Percentiles rank a stretch among this genome's conserved stretches.
These are phyloP conservation scores for Aspergillus novoparasiticus DNA, from an alignment of 2,329 filamentous ascomycete genomes.

Conservation along the genomic window DNA sequence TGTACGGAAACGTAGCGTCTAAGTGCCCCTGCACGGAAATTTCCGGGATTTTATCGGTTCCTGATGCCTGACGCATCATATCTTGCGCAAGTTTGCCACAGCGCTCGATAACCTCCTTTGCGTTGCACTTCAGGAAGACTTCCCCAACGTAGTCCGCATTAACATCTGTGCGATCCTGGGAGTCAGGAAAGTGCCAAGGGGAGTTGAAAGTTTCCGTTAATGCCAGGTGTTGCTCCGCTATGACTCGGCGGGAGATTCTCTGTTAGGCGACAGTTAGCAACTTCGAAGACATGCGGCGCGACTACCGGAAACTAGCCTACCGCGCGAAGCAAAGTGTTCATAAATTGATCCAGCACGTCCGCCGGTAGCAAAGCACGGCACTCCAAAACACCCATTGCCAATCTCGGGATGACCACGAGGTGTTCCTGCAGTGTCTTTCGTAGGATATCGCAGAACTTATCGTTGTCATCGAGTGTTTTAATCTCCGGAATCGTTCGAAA, in stretches of 20 bases:
- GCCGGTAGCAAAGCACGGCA: slow-evolving; percentile 80
- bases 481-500: slow-evolving; percentile 85
- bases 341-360: slow-evolving; percentile 85
- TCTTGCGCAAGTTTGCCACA: slow-evolving; percentile 76
- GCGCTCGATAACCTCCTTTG: slow-evolving; percentile 81
- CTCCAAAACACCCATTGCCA: slow-evolving; percentile 92
- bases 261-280: slow-evolving; percentile 37
- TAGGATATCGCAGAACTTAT: slow-evolving; percentile 79
- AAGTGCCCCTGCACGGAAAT: slow-evolving; percentile 84
- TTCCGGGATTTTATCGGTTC: slow-evolving; percentile 72
- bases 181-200: slow-evolving; percentile 83
- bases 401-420: slow-evolving; percentile 86
- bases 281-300: slow-evolving; percentile 13
- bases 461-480: slow-evolving; percentile 84
- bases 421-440: slow-evolving; percentile 81
- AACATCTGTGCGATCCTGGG: slow-evolving; percentile 64
- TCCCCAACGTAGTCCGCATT: slow-evolving; percentile 88
- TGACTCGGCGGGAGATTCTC: slow-evolving; percentile 93
- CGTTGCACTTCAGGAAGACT: slow-evolving; percentile 90
- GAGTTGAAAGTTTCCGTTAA: slow-evolving; percentile 92
- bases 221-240: slow-evolving; percentile 94
- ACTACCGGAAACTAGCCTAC: slow-evolving; percentile 52
- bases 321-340: slow-evolving; percentile 89
- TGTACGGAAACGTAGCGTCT: slow-evolving; percentile 91
- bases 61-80: slow-evolving; percentile 75